These are phyloP conservation scores for Chromera velia DNA, from an alignment of 73 alveolate species.

Conservation along the genomic window DNA sequence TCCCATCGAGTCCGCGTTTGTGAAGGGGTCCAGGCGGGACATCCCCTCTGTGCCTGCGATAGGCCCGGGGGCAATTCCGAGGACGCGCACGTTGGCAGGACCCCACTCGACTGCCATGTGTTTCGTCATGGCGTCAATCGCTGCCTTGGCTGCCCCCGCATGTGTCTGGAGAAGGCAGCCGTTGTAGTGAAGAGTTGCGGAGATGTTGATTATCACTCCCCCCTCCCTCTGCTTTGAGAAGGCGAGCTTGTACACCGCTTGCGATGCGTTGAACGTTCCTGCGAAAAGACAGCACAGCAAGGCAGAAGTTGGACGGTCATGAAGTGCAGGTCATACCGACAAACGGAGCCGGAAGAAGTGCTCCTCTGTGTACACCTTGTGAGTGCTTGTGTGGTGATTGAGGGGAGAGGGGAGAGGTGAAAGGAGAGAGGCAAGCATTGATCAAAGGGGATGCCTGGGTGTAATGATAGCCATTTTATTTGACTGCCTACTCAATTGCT, in stretches of 20 bases:
- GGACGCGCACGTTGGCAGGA: constrained; percentile 14
- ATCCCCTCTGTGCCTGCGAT: constrained; percentile 78
- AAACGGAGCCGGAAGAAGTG: no score
- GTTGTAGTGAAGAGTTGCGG: constrained; percentile 79
- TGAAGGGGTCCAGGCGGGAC: constrained; percentile 54
- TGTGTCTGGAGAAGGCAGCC: constrained; percentile 78
- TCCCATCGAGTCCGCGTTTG: constrained; percentile 42
- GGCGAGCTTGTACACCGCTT: constrained; percentile 60
- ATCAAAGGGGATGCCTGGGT: no score
- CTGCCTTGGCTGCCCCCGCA: constrained; percentile 26
- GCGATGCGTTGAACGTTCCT: constrained; percentile 69
- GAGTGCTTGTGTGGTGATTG: no score
- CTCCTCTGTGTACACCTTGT: no score
- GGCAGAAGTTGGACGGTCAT: no score
- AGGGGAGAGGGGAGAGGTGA: no score
- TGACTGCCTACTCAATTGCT: no score
- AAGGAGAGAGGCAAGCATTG: no score
- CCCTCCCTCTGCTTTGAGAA: constrained; percentile 61
- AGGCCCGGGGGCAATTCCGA: constrained; percentile 74
- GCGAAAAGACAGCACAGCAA: no score
- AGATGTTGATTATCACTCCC: constrained; percentile 66
- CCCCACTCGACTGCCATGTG: constrained; percentile 31
- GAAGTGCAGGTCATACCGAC: no score
- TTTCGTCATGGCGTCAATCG: constrained; percentile 20
- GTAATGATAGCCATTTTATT: no score